Evolutionary conservation across 257 asterid genomes (phyloP).

Genomic region (Fraxinus americana): DNA sequence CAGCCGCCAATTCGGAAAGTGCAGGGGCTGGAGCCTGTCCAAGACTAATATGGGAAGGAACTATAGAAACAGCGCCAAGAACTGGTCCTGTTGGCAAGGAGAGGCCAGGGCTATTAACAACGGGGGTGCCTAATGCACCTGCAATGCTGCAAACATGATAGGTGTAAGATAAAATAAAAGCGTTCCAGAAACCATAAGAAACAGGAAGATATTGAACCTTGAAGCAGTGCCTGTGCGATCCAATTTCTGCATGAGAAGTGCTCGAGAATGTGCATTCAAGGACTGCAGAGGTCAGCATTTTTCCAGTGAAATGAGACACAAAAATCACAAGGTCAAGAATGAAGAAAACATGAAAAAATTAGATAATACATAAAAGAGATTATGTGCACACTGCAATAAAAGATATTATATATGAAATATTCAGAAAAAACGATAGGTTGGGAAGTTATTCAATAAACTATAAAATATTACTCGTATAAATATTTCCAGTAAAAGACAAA

Average conservation of each 20-base stretch:
- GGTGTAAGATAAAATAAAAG: constrained; percentile 15
- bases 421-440: background rate
- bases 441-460: background rate
- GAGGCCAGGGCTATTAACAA: constrained; percentile 18
- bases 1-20: constrained; percentile 42
- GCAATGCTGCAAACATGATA: constrained; percentile 41
- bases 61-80: background rate
- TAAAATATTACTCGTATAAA: background rate
- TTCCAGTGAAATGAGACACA: constrained; percentile 7
- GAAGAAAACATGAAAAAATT: constrained; percentile 3
- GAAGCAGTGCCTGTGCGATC: constrained; percentile 57
- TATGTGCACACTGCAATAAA: background rate
- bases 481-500: background rate
- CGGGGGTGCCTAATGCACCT: constrained; percentile 33
- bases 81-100: constrained; percentile 32
- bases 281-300: constrained; percentile 50
- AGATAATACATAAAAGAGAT: background rate
- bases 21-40: constrained; percentile 46
- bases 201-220: constrained; percentile 43
- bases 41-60: constrained; percentile 11
- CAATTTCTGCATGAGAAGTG: constrained; percentile 65
- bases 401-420: background rate
- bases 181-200: constrained; percentile 3
- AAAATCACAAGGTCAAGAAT: constrained; percentile 15
- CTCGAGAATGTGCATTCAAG: constrained; percentile 64